Conservation (phyloP, 148 eudicot genomes). For the Nepenthes gracilis region DNA sequence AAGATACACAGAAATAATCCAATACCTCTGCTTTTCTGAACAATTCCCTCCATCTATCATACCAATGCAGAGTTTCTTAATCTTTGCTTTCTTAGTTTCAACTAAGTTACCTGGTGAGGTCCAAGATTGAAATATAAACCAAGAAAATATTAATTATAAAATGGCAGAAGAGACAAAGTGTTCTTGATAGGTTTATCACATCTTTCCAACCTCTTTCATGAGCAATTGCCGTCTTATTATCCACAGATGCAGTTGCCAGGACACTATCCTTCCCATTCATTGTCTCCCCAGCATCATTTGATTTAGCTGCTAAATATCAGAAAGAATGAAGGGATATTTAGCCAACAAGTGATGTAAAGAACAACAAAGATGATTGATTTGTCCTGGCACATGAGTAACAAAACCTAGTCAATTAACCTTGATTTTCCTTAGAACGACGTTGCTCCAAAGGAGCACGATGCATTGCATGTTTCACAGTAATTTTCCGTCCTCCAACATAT, state of each 20-base stretch:
- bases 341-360: slow-evolving; percentile 4
- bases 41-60: slow-evolving; percentile 24
- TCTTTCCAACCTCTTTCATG: slow-evolving; percentile 5
- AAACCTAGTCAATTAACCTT: slow-evolving; percentile 28
- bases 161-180: too few relatives aligned
- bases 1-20: background rate
- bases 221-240: background rate
- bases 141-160: background rate
- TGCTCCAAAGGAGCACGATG: slow-evolving; percentile 78
- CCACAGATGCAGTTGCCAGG: slow-evolving; percentile 2
- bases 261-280: slow-evolving; percentile 11
- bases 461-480: slow-evolving; percentile 68
- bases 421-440: slow-evolving; percentile 49
- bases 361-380: too few relatives aligned
- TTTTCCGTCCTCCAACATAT: slow-evolving; percentile 61
- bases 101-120: slow-evolving; percentile 13
- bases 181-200: background rate
- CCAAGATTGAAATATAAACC: background rate
- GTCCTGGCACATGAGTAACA: background rate
- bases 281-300: slow-evolving; percentile 20
- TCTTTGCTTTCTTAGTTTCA: slow-evolving; percentile 28
- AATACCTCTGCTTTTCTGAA: slow-evolving; percentile 72
- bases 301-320: slow-evolving; percentile 14
- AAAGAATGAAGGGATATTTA: slow-evolving; percentile 1
- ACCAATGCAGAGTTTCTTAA: slow-evolving; percentile 15